These are phyloP conservation scores for Candolleomyces efflorescens DNA, from an alignment of 768 basidiomycete genomes.

Conservation along the genomic window DNA sequence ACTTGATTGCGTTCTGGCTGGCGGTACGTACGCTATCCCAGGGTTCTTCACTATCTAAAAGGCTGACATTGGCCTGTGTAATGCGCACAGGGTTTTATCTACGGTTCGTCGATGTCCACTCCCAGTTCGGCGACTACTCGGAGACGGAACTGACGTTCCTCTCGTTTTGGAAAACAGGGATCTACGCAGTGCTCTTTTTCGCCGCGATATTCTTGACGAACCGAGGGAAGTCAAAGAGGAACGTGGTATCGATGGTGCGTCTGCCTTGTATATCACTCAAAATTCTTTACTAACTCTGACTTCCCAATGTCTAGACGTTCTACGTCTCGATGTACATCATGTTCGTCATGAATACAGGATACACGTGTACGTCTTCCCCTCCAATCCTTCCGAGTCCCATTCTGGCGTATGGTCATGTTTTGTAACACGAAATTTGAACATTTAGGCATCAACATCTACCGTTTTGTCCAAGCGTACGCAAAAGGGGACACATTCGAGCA, in stretches of 20 bases:
- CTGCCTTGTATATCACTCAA: not conserved
- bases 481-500: not conserved
- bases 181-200: not conserved
- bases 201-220: not conserved
- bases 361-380: not conserved
- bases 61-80: not conserved
- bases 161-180: not conserved
- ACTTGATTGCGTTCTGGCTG: not conserved
- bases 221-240: not conserved
- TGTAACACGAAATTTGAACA: not conserved
- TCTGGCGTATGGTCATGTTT: not conserved
- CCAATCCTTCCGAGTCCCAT: not conserved
- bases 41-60: too few species aligned
- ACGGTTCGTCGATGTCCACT: not conserved
- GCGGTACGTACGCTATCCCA: not conserved
- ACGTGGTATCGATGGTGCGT: slow-evolving; percentile 1
- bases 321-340: slow-evolving; percentile 5
- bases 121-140: too few species aligned
- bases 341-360: not conserved
- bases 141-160: too few species aligned
- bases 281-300: not conserved
- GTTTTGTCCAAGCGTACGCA: slow-evolving; percentile 1
- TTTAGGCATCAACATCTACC: slow-evolving; percentile 1
- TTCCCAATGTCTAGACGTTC: not conserved
- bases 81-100: not conserved